Base-by-base conservation (phyloP, 345 rosid species). In the Chamaenerion angustifolium region DNA sequence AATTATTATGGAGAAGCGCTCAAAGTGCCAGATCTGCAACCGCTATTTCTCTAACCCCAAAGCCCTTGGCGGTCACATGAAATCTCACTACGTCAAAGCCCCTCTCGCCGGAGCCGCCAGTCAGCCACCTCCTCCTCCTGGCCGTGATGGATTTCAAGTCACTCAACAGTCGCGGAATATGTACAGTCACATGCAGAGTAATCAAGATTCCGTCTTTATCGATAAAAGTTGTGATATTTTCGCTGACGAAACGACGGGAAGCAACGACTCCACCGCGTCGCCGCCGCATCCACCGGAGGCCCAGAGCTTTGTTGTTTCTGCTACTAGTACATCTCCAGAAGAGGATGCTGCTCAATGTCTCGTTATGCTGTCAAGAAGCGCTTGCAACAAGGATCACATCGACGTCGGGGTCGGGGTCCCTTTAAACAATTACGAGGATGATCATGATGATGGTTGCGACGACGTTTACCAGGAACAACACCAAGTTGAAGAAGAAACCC, bases 1-100 rank as follows among this genome's bases (percentile, higher is more conserved):
- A n/a, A n/a, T n/a, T 4, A 21, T 2, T 17, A 69, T 74, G 76
- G 76, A 75, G 43, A 40, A 62, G 10, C 31, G 46, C 15, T 56
- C 62, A 54, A 53, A 59, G 52, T 80, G 87, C 64, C 62, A 58
- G 78, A 80, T 76, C 83, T 80, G 87, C 55, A 64, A 18, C 68
- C 62, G 63, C 45, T 54, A 66, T 46, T 76, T 80, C 48, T 64
- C 80, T 12, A 76, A 64, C 57, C 78, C 82, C 16, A 80, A 80
- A 64, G 83, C 87, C 70, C 71, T 80, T 75, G 82, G 87, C 12
- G 87, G 82, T 10, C 87, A 76, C 59, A 80, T 80, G 80, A 72
- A 78, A 76, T 80, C 80, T 62, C 83, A 80, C 63, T 35, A 63
- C 0, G 70, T 64, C 16, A 79, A 71, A 54, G 68, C 64, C 12